Percentiles rank a stretch among this genome's conserved stretches.
Conservation (phyloP, 2,329 filamentous ascomycete species). For the Fusarium sp. region DNA sequence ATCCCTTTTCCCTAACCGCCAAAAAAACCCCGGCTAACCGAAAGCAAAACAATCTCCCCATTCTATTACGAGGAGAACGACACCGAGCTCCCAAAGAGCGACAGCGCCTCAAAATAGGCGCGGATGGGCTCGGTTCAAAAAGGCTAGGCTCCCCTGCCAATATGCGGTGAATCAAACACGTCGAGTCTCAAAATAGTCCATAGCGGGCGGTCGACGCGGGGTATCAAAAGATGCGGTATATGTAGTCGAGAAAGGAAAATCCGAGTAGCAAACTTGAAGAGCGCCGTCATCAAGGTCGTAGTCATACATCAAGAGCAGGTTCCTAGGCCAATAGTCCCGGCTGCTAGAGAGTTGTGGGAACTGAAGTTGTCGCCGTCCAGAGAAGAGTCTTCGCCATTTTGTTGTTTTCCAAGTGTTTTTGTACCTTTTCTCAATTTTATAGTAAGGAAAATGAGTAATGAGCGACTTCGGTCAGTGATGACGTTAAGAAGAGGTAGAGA, state of each 20-base stretch:
- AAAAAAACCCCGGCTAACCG: slow-evolving; percentile 40
- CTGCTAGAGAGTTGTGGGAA: slow-evolving; percentile 10
- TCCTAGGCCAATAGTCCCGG: slow-evolving; percentile 3
- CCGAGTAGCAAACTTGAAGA: slow-evolving; percentile 39
- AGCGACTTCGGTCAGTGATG: slow-evolving; percentile 50
- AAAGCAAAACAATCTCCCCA: slow-evolving; percentile 33
- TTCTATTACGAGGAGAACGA: slow-evolving; percentile 28
- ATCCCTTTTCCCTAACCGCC: slow-evolving; percentile 40
- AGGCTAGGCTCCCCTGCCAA: slow-evolving; percentile 35
- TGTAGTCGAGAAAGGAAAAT: slow-evolving; percentile 48
- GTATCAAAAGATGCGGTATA: slow-evolving; percentile 48
- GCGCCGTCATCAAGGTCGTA: slow-evolving; percentile 43
- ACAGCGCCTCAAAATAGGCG: slow-evolving; percentile 21
- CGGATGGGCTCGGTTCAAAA: slow-evolving; percentile 29
- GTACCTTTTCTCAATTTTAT: slow-evolving; percentile 23
- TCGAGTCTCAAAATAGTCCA: slow-evolving; percentile 36
- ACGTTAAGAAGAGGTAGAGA: slow-evolving; percentile 41
- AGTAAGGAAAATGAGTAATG: slow-evolving; percentile 49
- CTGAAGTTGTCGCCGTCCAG: slow-evolving; percentile 5
- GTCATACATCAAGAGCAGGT: slow-evolving; percentile 41
- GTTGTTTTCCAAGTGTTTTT: slow-evolving; percentile 40
- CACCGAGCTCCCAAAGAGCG: slow-evolving; percentile 36
- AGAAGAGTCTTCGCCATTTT: slow-evolving; percentile 40
- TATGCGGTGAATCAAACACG: slow-evolving; percentile 38
- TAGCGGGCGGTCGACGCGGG: slow-evolving; percentile 45